Evolutionary conservation across 352 stramenopile genomes (phyloP).

Genomic region (Phytophthora chlamydospora): DNA sequence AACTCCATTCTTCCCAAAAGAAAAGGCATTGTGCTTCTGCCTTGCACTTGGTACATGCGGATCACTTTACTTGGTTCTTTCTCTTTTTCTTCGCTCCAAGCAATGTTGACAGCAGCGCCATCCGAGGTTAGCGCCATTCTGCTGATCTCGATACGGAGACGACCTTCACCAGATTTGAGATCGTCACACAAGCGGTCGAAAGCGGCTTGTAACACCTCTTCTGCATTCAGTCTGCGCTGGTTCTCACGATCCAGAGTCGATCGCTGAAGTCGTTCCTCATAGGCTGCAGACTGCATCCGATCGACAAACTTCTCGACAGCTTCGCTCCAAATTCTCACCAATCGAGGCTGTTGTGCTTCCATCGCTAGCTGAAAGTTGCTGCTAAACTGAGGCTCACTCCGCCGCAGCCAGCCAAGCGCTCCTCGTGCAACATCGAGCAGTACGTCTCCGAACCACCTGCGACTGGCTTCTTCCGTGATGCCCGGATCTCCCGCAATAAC

Average conservation of each 20-base stretch:
- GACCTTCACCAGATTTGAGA: neutral
- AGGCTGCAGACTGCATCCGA: neutral
- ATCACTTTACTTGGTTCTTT: conserved; percentile 29
- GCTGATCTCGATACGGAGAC: conserved; percentile 2
- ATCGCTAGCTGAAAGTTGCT: conserved; percentile 5
- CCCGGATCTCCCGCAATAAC: conserved; percentile 1
- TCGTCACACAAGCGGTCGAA: conserved; percentile 10
- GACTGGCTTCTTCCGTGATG: neutral
- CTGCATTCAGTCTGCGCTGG: neutral
- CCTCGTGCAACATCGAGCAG: neutral
- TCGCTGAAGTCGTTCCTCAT: neutral
- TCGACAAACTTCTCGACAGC: conserved; percentile 1
- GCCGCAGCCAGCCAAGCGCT: neutral
- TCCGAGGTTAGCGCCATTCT: conserved; percentile 7
- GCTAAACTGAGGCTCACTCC: conserved; percentile 1
- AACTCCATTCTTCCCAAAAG: conserved; percentile 23
- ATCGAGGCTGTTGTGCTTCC: neutral
- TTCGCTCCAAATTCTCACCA: conserved; percentile 8
- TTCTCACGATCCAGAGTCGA: neutral
- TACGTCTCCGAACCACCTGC: neutral
- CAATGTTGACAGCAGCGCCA: neutral
- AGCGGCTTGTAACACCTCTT: neutral
- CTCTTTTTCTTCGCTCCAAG: conserved; percentile 21
- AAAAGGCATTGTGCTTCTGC: neutral
- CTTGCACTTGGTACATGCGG: conserved; percentile 9